These are phyloP conservation scores for Anaeramoeba flamelloides DNA, from an alignment of 78 protist genomes.

Conservation along the genomic window DNA sequence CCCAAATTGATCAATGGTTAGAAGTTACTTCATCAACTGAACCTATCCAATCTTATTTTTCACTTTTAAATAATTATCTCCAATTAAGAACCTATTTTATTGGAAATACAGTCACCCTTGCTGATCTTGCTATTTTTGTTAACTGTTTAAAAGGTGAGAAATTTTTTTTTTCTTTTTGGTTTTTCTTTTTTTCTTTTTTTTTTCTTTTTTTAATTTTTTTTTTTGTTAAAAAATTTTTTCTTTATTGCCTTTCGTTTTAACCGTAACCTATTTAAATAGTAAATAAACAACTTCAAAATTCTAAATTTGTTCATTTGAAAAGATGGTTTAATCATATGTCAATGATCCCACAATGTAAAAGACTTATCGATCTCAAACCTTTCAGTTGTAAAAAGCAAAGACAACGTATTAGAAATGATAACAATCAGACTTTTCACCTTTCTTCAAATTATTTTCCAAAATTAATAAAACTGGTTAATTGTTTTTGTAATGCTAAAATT, in stretches of 20 bases:
- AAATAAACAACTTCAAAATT: constrained; percentile 1
- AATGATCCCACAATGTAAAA: neutral
- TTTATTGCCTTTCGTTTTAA: neutral
- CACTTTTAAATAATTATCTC: constrained; percentile 4
- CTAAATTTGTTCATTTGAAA: neutral
- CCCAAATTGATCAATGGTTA: constrained; percentile 3
- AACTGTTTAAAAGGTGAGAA: neutral
- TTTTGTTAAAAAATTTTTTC: neutral
- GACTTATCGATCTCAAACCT: neutral
- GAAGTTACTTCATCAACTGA: neutral
- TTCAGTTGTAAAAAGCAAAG: neutral
- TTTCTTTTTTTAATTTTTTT: neutral
- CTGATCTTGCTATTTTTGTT: constrained; percentile 7
- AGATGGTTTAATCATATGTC: neutral
- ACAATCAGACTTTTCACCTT: too few species aligned
- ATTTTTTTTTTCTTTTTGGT: neutral
- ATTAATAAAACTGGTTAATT: too few species aligned
- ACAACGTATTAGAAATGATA: too few species aligned
- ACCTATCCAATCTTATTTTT: neutral
- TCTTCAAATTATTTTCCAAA: too few species aligned
- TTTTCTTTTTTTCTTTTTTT: neutral
- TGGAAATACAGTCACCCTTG: constrained; percentile 6
- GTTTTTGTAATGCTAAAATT: too few species aligned
- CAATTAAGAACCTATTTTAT: constrained; percentile 4
- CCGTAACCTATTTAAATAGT: neutral